phyloP scores from a whole-genome alignment of 208 protist species.

The Leishmania amazonensis region DNA sequence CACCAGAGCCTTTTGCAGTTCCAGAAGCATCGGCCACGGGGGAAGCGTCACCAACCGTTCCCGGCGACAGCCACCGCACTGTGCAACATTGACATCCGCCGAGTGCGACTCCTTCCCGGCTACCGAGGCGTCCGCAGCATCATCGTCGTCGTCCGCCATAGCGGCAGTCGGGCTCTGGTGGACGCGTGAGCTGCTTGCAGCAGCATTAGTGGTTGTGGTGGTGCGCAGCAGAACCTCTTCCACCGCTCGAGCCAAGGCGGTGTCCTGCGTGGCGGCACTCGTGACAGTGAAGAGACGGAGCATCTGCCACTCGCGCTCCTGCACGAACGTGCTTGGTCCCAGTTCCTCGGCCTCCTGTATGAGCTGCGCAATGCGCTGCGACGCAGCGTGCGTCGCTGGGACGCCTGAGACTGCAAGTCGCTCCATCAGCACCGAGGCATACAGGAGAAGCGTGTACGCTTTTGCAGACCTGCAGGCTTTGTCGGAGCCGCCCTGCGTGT shows the following conservation, averaged over 20 bases:
- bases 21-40: conserved; percentile 18
- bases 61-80: conserved; percentile 12
- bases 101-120: not conserved
- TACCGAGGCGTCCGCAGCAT: not conserved
- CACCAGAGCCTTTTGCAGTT: conserved; percentile 50
- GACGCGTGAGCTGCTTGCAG: not conserved
- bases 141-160: not conserved
- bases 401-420: conserved; percentile 32
- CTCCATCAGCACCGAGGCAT: conserved; percentile 49
- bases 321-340: not conserved
- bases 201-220: not conserved
- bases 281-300: conserved; percentile 62
- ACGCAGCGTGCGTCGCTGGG: conserved; percentile 32
- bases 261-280: conserved; percentile 12
- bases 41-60: conserved; percentile 25
- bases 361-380: conserved; percentile 41
- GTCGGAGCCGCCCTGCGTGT: conserved; percentile 35
- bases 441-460: conserved; percentile 43
- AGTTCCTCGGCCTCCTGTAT: conserved; percentile 46
- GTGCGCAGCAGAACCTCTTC: conserved; percentile 37
- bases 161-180: not conserved
- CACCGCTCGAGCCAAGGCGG: conserved; percentile 33
- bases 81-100: conserved; percentile 9
- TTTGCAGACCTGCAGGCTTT: conserved; percentile 37
- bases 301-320: conserved; percentile 56